These are phyloP conservation scores for Gleditsia sinensis DNA, from an alignment of 306 rosid species.

Conservation along the genomic window DNA sequence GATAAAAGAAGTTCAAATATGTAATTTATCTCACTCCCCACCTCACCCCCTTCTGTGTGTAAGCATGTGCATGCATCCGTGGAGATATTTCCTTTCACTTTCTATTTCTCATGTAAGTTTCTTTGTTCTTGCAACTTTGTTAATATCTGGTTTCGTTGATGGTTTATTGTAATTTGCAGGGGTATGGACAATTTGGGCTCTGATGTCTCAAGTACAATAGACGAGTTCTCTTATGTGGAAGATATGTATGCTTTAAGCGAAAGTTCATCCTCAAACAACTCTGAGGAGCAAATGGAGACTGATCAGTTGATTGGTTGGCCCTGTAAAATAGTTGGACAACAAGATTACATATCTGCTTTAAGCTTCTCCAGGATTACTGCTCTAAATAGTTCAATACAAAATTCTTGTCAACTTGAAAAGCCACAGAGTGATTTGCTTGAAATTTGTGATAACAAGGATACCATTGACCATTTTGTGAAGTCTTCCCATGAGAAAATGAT, in stretches of 20 bases:
- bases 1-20: conserved; percentile 50
- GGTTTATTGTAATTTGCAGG: conserved; percentile 57
- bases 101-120: conserved; percentile 4
- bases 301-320: conserved; percentile 51
- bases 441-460: conserved; percentile 43
- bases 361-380: conserved; percentile 51
- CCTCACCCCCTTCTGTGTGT: background rate
- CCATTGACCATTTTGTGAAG: conserved; percentile 29
- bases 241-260: conserved; percentile 59
- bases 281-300: conserved; percentile 60
- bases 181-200: conserved; percentile 40
- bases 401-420: conserved; percentile 45
- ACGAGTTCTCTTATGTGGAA: conserved; percentile 45
- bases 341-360: conserved; percentile 61
- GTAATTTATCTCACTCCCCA: conserved; percentile 55
- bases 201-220: conserved; percentile 61
- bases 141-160: conserved; percentile 38
- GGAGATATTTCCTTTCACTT: conserved; percentile 13
- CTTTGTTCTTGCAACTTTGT: conserved; percentile 6
- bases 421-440: conserved; percentile 39
- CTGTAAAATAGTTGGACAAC: conserved; percentile 40
- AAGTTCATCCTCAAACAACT: conserved; percentile 53
- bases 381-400: conserved; percentile 42
- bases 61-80: conserved; percentile 13
- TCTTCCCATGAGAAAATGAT: conserved; percentile 39